Evolutionary conservation across 2,329 filamentous ascomycete genomes (phyloP).

Genomic region (Neocatenulostroma microsporum): DNA sequence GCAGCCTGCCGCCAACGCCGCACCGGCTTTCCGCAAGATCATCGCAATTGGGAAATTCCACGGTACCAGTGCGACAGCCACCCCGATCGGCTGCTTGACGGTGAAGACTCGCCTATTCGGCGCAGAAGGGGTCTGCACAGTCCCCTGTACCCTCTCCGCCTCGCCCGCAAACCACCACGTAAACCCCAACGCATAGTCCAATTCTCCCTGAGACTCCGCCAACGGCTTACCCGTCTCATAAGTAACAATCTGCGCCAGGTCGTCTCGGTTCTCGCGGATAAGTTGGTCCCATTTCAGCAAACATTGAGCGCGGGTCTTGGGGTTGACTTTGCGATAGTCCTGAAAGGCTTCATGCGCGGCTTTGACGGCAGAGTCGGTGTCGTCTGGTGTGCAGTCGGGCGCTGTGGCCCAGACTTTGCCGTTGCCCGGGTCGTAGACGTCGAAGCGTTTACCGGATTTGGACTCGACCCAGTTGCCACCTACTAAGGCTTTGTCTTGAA

Average conservation of each 20-base stretch:
- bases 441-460: slow-evolving; percentile 51
- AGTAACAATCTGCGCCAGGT: slow-evolving; percentile 55
- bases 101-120: slow-evolving; percentile 60
- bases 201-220: slow-evolving; percentile 45
- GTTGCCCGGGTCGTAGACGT: slow-evolving; percentile 47
- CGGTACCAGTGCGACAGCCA: slow-evolving; percentile 59
- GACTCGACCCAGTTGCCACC: slow-evolving; percentile 50
- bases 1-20: slow-evolving; percentile 63
- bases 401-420: slow-evolving; percentile 43
- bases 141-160: slow-evolving; percentile 56
- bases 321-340: slow-evolving; percentile 52
- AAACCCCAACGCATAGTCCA: slow-evolving; percentile 48
- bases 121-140: slow-evolving; percentile 50
- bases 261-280: slow-evolving; percentile 54
- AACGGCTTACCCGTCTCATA: slow-evolving; percentile 52
- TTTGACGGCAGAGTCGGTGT: slow-evolving; percentile 54
- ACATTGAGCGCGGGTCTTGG: slow-evolving; percentile 53
- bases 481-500: slow-evolving; percentile 48
- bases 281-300: slow-evolving; percentile 59
- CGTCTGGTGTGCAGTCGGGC: slow-evolving; percentile 45
- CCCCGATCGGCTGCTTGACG: slow-evolving; percentile 67
- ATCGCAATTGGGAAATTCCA: slow-evolving; percentile 56
- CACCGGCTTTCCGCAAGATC: slow-evolving; percentile 59
- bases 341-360: slow-evolving; percentile 55
- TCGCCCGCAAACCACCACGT: slow-evolving; percentile 54